Base-by-base conservation (phyloP, 257 asterid genomes). In the Nicotiana knightiana region DNA sequence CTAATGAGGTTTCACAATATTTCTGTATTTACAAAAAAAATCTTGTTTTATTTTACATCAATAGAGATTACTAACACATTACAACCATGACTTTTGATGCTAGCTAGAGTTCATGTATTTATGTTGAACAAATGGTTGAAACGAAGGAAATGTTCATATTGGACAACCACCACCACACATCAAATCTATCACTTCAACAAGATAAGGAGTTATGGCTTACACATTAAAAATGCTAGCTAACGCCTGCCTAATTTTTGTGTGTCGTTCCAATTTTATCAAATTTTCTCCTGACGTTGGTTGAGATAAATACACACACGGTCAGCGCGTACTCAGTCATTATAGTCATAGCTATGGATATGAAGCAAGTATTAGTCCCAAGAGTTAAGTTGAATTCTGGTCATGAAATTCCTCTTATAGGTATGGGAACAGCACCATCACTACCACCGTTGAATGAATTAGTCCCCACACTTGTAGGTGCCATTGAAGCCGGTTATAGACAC, bases 401-500 rank as follows among this genome's bases (percentile, higher is more conserved):
- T 32, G 70, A 37, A 78, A 59, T 78, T 21, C 82, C 71, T 35
- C 54, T 78, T 35, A 33, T 78, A 59, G 82, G 82, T 55, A 57
- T 78, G 70, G 82, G 82, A 58, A 78, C 67, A 18, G 82, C 67
- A 6, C 15, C 77, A 28, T 85, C 92, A 0, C 6, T 11, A 76
- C 93, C 89, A 39, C 84, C 89, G 37, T 2, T 24, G 3, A 89
- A 91, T 6, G 73, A 89, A 68, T 80, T 91, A 13, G 21, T 58
- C 46, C 68, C 89, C 17, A 82, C 53, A 68, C 33, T 87, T 28
- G 2, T 87, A 2, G 88, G 85, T 1, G 92, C 89, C 26, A 80
- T 90, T 3, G 84, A 88, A 58, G 78, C 84, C 17, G 93, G 92
- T 0, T 88, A 89, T 83, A 90, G 89, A 65, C 92, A 91, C 82